A percentile compares a stretch with the other conserved stretches of the same genome.
Evolutionary conservation across 352 stramenopile species (phyloP).

Genomic region (Phytopythium delawarense): DNA sequence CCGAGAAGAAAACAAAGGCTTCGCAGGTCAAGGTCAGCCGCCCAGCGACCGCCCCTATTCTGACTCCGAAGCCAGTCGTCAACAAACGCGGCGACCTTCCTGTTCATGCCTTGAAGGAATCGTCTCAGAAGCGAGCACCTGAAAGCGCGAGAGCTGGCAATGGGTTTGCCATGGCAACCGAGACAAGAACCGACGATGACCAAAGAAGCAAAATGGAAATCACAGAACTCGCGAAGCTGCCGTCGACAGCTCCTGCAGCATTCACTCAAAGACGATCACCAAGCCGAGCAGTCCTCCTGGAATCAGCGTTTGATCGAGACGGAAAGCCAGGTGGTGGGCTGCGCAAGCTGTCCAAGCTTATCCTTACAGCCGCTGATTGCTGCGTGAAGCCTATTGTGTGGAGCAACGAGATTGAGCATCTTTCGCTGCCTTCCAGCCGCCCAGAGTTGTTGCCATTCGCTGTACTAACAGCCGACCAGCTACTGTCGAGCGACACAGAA

Average conservation of each 20-base stretch:
- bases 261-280: not conserved
- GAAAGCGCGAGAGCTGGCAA: not conserved
- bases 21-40: not conserved
- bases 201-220: not conserved
- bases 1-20: not conserved
- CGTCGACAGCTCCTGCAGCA: conserved; percentile 28
- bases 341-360: conserved; percentile 44
- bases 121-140: not conserved
- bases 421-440: conserved; percentile 21
- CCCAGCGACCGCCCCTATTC: not conserved
- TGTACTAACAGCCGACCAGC: conserved; percentile 23
- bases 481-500: conserved; percentile 44
- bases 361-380: conserved; percentile 58
- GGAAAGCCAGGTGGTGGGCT: conserved; percentile 27
- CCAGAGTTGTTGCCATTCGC: conserved; percentile 36
- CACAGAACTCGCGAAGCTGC: conserved; percentile 2
- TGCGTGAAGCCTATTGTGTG: conserved; percentile 57
- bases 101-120: too few species aligned
- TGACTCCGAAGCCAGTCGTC: not conserved
- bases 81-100: not conserved
- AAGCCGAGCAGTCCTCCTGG: conserved; percentile 14
- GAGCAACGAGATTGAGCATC: conserved; percentile 43
- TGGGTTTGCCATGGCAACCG: not conserved
- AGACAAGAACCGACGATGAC: not conserved
- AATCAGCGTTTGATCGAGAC: conserved; percentile 27